phyloP scores from a whole-genome alignment of 331 rosid genomes.

The Spiraea crenata region DNA sequence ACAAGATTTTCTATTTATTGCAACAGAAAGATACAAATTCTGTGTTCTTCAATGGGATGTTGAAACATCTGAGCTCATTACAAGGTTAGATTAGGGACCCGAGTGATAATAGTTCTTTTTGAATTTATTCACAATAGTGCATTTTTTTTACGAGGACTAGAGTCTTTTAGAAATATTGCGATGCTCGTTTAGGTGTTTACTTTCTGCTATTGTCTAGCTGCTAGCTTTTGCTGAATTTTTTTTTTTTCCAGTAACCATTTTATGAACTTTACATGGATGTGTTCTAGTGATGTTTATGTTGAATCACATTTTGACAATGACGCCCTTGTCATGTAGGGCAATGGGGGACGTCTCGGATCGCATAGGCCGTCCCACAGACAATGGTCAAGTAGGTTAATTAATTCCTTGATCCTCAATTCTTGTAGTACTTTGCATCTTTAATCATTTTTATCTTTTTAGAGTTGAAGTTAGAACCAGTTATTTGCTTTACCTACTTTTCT shows the following conservation, averaged over 20 bases:
- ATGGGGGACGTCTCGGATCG: conserved; percentile 99
- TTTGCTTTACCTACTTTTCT: not conserved
- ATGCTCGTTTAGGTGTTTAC: not conserved
- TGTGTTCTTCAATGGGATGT: conserved; percentile 99
- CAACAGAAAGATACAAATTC: conserved; percentile 96
- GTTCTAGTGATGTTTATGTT: not conserved
- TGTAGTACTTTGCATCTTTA: conserved; percentile 3
- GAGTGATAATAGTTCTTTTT: conserved; percentile 3
- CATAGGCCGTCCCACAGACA: conserved; percentile 93
- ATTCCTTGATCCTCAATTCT: not conserved
- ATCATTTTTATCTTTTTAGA: conserved; percentile 12
- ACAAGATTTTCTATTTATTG: conserved; percentile 87
- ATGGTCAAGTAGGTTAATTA: conserved; percentile 71
- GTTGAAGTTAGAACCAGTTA: conserved; percentile 3
- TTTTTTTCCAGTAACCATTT: not conserved
- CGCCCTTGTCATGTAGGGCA: conserved; percentile 52
- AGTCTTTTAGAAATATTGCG: not conserved
- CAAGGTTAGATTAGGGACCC: conserved; percentile 50
- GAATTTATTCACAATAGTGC: conserved; percentile 1
- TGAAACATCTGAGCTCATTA: conserved; percentile 79
- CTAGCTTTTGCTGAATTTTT: not conserved
- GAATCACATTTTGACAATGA: conserved; percentile 11
- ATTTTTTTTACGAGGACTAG: not conserved
- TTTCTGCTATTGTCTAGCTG: not conserved
- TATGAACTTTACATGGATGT: not conserved